A percentile compares a stretch with the other conserved stretches of the same genome.
phyloP scores from a whole-genome alignment of 2,329 filamentous ascomycete species.

The Sporothrix globosa region DNA sequence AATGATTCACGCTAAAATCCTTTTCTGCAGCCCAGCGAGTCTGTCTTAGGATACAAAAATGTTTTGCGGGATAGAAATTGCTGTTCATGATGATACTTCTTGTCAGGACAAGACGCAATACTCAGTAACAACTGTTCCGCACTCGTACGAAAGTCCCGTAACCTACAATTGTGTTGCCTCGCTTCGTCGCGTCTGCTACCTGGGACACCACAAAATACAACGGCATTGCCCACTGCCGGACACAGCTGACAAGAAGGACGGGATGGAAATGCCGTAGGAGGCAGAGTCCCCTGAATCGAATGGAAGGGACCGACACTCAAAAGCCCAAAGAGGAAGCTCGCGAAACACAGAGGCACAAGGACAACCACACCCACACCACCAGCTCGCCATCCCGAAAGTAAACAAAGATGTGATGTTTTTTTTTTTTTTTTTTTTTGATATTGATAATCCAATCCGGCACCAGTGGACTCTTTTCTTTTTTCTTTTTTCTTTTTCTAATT shows the following conservation, averaged over 20 bases:
- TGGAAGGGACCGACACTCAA: background rate
- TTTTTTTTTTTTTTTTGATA: background rate
- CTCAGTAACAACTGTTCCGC: background rate
- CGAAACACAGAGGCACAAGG: constrained; percentile 10
- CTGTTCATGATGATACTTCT: background rate
- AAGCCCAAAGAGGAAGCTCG: constrained; percentile 17
- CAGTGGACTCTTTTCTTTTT: background rate
- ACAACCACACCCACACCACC: background rate
- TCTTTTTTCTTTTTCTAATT: no score
- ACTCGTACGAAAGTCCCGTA: constrained; percentile 9
- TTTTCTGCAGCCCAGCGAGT: constrained; percentile 12
- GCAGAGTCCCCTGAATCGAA: background rate
- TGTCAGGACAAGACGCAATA: no score
- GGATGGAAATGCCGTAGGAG: background rate
- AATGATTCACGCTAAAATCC: constrained; percentile 5
- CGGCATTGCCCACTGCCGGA: constrained; percentile 8
- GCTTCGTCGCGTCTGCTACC: constrained; percentile 8
- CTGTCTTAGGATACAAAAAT: no score
- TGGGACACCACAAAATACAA: background rate
- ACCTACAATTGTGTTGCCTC: background rate
- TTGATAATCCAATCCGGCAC: background rate
- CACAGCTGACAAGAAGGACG: constrained; percentile 17
- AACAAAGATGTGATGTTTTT: background rate
- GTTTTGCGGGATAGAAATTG: no score
- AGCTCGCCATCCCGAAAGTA: background rate